A percentile compares a stretch with the other conserved stretches of the same genome.
Evolutionary conservation across 306 rosid species (phyloP).

Genomic region (Luffa acutangula): DNA sequence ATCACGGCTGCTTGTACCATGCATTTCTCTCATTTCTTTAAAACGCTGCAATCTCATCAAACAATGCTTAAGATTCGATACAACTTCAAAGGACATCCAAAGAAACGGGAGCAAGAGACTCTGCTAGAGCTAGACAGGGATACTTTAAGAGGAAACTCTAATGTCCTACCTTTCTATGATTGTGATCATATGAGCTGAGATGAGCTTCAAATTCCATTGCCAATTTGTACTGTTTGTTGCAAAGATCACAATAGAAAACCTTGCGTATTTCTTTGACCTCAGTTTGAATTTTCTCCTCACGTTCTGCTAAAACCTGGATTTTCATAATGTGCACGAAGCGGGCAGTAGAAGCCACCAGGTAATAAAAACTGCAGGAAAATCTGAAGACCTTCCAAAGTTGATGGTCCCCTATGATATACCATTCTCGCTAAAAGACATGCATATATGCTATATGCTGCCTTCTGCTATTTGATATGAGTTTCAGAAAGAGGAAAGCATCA

Average conservation of each 20-base stretch:
- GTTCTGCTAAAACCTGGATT: conserved; percentile 98
- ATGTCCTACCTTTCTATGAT: conserved; percentile 71
- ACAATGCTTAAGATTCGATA: conserved; percentile 6
- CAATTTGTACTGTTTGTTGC: conserved; percentile 95
- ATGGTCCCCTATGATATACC: conserved; percentile 86
- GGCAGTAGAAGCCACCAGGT: conserved; percentile 99
- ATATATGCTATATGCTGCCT: conserved; percentile 95
- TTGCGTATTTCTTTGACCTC: conserved; percentile 91
- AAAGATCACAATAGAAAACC: conserved; percentile 93
- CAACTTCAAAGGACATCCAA: not conserved
- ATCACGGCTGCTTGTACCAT: conserved; percentile 76
- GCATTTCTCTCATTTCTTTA: conserved; percentile 97
- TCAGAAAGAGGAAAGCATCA: conserved; percentile 79
- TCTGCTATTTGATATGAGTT: conserved; percentile 77
- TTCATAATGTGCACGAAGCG: conserved; percentile 98
- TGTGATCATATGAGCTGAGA: conserved; percentile 91
- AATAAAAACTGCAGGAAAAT: conserved; percentile 99
- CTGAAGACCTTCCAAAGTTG: conserved; percentile 98
- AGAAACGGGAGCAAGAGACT: not conserved
- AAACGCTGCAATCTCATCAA: conserved; percentile 51
- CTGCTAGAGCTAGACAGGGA: conserved; percentile 1
- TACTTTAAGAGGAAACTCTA: not conserved
- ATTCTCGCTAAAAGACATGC: conserved; percentile 82
- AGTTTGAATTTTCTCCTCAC: conserved; percentile 90
- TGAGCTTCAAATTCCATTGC: conserved; percentile 95